Conservation (phyloP, 306 rosid species). For the Ormosia semicastrata region DNA sequence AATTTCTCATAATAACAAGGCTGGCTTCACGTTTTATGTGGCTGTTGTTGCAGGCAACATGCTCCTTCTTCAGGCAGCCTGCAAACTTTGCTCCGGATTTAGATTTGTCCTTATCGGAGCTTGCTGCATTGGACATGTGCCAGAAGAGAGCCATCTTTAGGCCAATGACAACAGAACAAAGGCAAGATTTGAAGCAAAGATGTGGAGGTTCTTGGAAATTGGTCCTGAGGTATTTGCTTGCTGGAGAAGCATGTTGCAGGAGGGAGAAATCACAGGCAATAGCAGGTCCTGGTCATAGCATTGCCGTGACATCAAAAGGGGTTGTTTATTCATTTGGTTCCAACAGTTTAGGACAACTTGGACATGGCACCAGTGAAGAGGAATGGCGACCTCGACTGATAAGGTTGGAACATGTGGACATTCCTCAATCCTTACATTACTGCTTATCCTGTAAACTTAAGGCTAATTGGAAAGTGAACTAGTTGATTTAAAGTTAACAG, state of each 20-base stretch:
- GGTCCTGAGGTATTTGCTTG: slow-evolving; percentile 82
- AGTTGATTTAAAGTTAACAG: slow-evolving; percentile 48
- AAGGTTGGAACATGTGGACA: slow-evolving; percentile 57
- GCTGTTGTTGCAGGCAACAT: slow-evolving; percentile 87
- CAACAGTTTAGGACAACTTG: slow-evolving; percentile 93
- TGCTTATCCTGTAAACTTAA: slow-evolving; percentile 21
- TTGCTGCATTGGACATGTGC: slow-evolving; percentile 94
- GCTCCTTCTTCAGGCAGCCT: slow-evolving; percentile 87
- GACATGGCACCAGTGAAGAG: slow-evolving; percentile 75
- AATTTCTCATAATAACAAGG: neutral
- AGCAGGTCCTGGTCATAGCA: slow-evolving; percentile 98
- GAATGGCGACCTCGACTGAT: slow-evolving; percentile 78
- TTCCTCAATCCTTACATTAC: slow-evolving; percentile 14
- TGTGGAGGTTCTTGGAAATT: slow-evolving; percentile 98
- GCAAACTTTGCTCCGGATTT: slow-evolving; percentile 84
- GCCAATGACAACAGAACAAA: slow-evolving; percentile 74
- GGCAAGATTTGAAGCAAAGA: slow-evolving; percentile 63
- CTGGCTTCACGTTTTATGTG: slow-evolving; percentile 44
- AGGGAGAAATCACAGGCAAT: slow-evolving; percentile 91
- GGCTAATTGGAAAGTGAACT: slow-evolving; percentile 37
- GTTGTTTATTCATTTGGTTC: slow-evolving; percentile 83
- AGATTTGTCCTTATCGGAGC: slow-evolving; percentile 73
- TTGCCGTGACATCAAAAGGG: slow-evolving; percentile 85
- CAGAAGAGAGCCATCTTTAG: slow-evolving; percentile 84
- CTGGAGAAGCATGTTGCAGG: slow-evolving; percentile 88